A percentile compares a stretch with the other conserved stretches of the same genome.
These are phyloP conservation scores for Coemansia sp. DNA, from an alignment of 371 early-diverging fungal species.

Conservation along the genomic window DNA sequence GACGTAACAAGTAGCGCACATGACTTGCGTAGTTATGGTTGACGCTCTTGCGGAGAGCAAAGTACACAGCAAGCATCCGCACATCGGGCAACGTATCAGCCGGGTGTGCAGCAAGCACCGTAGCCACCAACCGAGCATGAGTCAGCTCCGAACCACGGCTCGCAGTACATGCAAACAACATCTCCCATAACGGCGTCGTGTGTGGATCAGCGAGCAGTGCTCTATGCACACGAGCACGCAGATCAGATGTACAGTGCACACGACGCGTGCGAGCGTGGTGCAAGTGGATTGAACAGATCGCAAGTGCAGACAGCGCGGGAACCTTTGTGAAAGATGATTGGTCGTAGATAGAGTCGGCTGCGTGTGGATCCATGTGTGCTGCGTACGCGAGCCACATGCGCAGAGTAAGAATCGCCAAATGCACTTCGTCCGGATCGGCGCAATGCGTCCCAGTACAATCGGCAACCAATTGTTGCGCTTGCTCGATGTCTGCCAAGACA, in stretches of 20 bases:
- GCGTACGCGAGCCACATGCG: slow-evolving; percentile 35
- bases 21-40: neutral
- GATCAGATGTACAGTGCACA: slow-evolving; percentile 16
- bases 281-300: slow-evolving; percentile 27
- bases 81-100: neutral
- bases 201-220: slow-evolving; percentile 18
- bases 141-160: too few relatives aligned
- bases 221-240: slow-evolving; percentile 18
- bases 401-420: slow-evolving; percentile 8
- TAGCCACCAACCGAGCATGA: too few relatives aligned
- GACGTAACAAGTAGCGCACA: slow-evolving; percentile 2
- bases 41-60: neutral
- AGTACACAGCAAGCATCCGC: slow-evolving; percentile 8
- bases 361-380: neutral
- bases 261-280: slow-evolving; percentile 13
- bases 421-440: slow-evolving; percentile 3
- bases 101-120: neutral
- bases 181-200: slow-evolving; percentile 31
- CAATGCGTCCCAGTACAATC: neutral
- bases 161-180: slow-evolving; percentile 12
- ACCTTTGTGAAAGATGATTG: neutral
- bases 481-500: slow-evolving; percentile 1
- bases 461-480: slow-evolving; percentile 6
- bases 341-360: neutral
- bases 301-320: neutral